Conservation (phyloP, 108 stramenopile species). For the Aurantiochytrium sp. region DNA sequence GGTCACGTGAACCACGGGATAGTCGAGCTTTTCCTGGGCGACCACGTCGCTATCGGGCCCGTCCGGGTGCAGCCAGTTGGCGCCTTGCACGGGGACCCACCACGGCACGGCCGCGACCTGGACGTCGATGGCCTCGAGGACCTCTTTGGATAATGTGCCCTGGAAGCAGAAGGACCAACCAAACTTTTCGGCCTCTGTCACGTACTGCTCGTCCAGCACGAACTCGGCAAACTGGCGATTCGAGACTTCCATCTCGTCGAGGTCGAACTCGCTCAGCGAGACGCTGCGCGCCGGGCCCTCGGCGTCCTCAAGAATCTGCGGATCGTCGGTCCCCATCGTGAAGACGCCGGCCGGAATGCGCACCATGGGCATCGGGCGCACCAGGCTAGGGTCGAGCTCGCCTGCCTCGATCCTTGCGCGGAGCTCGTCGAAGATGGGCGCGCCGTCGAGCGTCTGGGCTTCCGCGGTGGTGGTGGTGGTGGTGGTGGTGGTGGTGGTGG, state of each 20-base stretch:
- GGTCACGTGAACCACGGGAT: constrained; percentile 57
- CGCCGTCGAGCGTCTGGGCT: not conserved
- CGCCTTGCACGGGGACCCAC: constrained; percentile 48
- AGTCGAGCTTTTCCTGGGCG: not conserved
- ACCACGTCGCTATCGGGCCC: constrained; percentile 41
- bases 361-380: not conserved
- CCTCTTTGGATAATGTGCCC: constrained; percentile 42
- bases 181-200: constrained; percentile 46
- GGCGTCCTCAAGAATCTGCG: not conserved
- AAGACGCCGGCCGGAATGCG: not conserved
- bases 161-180: constrained; percentile 58
- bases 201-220: constrained; percentile 69
- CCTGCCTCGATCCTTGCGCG: not conserved
- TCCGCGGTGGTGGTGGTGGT: not conserved
- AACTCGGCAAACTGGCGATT: constrained; percentile 85
- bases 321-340: not conserved
- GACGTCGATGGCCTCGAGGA: constrained; percentile 54
- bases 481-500: no score
- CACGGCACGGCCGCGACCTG: constrained; percentile 70
- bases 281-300: not conserved
- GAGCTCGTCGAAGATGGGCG: not conserved
- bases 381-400: not conserved
- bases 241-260: constrained; percentile 70
- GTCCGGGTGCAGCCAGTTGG: constrained; percentile 45
- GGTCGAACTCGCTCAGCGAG: constrained; percentile 55